These are phyloP conservation scores for Agaricus bisporus DNA, from an alignment of 768 basidiomycete genomes.

Conservation along the genomic window DNA sequence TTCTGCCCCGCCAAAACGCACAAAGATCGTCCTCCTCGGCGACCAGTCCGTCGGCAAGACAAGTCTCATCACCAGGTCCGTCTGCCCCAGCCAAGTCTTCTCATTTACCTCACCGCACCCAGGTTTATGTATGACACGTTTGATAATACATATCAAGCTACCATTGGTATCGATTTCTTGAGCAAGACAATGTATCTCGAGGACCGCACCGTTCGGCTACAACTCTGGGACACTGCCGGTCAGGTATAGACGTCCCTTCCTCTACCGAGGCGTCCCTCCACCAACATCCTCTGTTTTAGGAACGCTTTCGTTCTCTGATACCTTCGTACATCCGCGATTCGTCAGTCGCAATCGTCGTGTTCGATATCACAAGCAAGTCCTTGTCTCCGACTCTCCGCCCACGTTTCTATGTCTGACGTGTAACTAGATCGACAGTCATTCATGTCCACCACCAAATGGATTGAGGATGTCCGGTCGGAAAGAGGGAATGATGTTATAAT, in stretches of 20 bases:
- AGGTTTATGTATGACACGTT: constrained; percentile 99
- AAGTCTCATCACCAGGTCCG: constrained; percentile 90
- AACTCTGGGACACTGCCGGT: constrained; percentile 98
- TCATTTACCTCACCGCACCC: neutral
- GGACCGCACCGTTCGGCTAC: constrained; percentile 94
- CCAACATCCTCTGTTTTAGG: constrained; percentile 39
- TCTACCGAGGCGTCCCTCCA: neutral
- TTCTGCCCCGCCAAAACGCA: constrained; percentile 86
- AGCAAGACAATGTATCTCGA: constrained; percentile 99
- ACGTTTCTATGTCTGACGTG: constrained; percentile 3
- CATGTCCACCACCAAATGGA: constrained; percentile 97
- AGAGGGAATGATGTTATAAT: constrained; percentile 98
- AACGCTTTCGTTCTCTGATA: constrained; percentile 95
- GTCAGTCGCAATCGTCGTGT: constrained; percentile 97
- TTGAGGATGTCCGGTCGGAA: constrained; percentile 97
- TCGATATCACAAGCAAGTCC: constrained; percentile 92
- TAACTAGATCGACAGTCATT: constrained; percentile 92
- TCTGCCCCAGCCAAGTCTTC: constrained; percentile 7
- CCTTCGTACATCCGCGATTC: constrained; percentile 99
- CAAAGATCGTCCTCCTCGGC: constrained; percentile 92
- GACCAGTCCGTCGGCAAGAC: constrained; percentile 99
- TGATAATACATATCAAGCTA: constrained; percentile 98
- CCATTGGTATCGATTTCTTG: constrained; percentile 97
- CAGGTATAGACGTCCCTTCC: constrained; percentile 46
- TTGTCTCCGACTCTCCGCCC: neutral